A percentile compares a stretch with the other conserved stretches of the same genome.
Conservation (phyloP, 2,329 filamentous ascomycete genomes). For the Daldinia sp. region DNA sequence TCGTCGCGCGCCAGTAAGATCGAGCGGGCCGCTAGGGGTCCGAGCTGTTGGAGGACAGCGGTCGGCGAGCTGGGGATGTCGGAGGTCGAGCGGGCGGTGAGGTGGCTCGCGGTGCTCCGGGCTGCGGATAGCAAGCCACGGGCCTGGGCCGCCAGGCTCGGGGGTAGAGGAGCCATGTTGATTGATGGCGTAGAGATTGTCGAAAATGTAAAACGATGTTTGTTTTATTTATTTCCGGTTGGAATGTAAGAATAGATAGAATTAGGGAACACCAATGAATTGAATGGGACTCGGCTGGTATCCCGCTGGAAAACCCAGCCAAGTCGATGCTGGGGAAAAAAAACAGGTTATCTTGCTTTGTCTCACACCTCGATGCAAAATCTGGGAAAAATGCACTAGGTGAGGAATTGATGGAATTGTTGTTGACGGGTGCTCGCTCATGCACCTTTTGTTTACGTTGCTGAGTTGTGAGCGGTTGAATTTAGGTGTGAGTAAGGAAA, state of each 20-base stretch:
- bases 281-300: constrained; percentile 43
- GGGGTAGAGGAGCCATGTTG: constrained; percentile 52
- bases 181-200: constrained; percentile 13
- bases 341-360: constrained; percentile 22
- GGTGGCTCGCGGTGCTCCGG: constrained; percentile 36
- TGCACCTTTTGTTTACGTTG: constrained; percentile 29
- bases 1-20: constrained; percentile 55
- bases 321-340: constrained; percentile 30
- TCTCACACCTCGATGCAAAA: constrained; percentile 23
- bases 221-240: constrained; percentile 5
- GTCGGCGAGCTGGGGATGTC: constrained; percentile 33
- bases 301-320: constrained; percentile 49
- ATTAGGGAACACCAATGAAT: constrained; percentile 1
- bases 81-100: constrained; percentile 50
- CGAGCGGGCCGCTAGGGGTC: constrained; percentile 59
- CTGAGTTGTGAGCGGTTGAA: constrained; percentile 15
- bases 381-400: constrained; percentile 11
- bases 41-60: constrained; percentile 51
- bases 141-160: constrained; percentile 49
- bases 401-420: constrained; percentile 14
- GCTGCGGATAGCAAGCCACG: constrained; percentile 48
- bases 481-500: constrained; percentile 10
- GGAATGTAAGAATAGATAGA: constrained; percentile 29
- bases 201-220: background rate
- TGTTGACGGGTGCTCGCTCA: constrained; percentile 23